These are phyloP conservation scores for Aspergillus quadrilineatus DNA, from an alignment of 2,329 filamentous ascomycete genomes.

Conservation along the genomic window DNA sequence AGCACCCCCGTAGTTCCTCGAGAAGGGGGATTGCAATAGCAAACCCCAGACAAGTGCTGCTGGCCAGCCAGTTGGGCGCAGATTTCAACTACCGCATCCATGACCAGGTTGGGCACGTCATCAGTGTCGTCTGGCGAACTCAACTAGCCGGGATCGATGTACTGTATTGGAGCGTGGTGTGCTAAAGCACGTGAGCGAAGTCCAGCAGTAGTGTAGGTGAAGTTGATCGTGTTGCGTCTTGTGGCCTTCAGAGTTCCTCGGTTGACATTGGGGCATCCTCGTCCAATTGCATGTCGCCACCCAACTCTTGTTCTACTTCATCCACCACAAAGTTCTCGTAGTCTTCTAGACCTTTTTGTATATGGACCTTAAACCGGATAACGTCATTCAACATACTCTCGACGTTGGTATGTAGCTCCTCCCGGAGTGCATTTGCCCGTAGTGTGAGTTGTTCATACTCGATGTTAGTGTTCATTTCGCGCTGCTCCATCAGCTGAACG, in stretches of 20 bases:
- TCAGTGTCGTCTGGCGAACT: neutral
- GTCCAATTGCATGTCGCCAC: slow-evolving; percentile 57
- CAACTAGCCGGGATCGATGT: too few species aligned
- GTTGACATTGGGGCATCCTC: slow-evolving; percentile 26
- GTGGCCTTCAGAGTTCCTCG: slow-evolving; percentile 13
- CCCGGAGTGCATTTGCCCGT: slow-evolving; percentile 77
- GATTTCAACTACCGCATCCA: neutral
- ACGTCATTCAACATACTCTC: slow-evolving; percentile 95
- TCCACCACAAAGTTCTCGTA: slow-evolving; percentile 93
- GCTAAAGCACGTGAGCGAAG: neutral
- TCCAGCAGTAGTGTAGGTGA: neutral
- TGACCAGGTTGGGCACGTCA: neutral
- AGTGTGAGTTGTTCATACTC: slow-evolving; percentile 94
- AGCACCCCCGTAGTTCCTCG: neutral
- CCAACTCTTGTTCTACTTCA: slow-evolving; percentile 82
- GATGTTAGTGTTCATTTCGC: slow-evolving; percentile 94
- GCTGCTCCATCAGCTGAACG: slow-evolving; percentile 87
- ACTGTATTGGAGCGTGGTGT: neutral
- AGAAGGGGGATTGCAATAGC: neutral
- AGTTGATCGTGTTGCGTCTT: neutral
- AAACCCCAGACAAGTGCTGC: neutral
- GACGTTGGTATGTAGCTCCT: slow-evolving; percentile 96
- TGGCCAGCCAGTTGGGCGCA: neutral
- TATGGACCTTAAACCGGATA: slow-evolving; percentile 97
- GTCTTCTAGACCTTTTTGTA: slow-evolving; percentile 88